Percentiles rank a stretch among this genome's conserved stretches.
Evolutionary conservation across 2,329 filamentous ascomycete species (phyloP).

Genomic region (Ophiosphaerella narmari): DNA sequence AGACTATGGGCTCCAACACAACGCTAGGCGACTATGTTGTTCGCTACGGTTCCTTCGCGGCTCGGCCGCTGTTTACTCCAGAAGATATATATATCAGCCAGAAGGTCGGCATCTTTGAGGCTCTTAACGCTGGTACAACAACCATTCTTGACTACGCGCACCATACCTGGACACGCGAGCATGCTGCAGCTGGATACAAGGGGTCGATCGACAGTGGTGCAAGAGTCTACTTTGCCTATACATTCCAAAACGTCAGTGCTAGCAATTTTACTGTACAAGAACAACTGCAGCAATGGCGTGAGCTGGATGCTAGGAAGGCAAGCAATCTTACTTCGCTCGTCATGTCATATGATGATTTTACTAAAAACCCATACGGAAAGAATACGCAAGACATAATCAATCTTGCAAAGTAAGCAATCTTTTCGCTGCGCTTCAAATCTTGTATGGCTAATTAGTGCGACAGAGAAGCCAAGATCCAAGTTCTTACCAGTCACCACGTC

Average conservation of each 20-base stretch:
- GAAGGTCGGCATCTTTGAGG: slow-evolving; percentile 52
- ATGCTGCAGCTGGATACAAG: slow-evolving; percentile 52
- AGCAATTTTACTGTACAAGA: too few species aligned
- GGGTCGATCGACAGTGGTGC: slow-evolving; percentile 56
- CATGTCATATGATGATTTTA: too few species aligned
- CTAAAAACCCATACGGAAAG: too few species aligned
- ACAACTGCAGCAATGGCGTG: too few species aligned
- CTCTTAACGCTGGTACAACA: slow-evolving; percentile 58
- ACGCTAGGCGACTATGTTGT: slow-evolving; percentile 33
- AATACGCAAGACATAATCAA: too few species aligned
- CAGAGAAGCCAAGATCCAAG: too few species aligned
- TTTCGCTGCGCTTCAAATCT: too few species aligned
- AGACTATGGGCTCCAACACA: slow-evolving; percentile 59
- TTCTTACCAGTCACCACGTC: too few species aligned
- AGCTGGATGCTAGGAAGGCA: too few species aligned
- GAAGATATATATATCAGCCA: slow-evolving; percentile 31
- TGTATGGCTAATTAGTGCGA: too few species aligned
- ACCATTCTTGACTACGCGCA: slow-evolving; percentile 49
- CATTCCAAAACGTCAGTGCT: slow-evolving; percentile 38
- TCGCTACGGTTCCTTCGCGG: slow-evolving; percentile 14
- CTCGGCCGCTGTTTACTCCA: slow-evolving; percentile 8
- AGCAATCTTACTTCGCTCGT: too few species aligned
- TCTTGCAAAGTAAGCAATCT: too few species aligned
- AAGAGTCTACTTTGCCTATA: slow-evolving; percentile 52
- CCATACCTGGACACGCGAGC: slow-evolving; percentile 50